A percentile compares a stretch with the other conserved stretches of the same genome.
Conservation (phyloP, 139 green algal genomes). For the Desmodesmus armatus region DNA sequence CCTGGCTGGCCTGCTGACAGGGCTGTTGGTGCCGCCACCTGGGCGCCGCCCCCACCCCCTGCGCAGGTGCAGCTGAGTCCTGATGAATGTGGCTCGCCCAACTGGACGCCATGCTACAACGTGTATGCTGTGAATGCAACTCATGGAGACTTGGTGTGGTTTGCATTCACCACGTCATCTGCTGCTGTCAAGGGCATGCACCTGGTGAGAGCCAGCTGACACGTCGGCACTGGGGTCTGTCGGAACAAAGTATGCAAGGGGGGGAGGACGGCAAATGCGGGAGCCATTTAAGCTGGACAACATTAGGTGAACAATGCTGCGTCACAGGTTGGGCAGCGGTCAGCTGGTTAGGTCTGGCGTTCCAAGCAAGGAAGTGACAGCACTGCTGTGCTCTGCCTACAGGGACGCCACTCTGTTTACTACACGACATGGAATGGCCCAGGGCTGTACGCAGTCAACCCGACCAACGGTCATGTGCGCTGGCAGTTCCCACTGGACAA, state of each 20-base stretch:
- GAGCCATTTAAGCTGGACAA: too few species aligned
- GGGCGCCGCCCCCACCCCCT: neutral
- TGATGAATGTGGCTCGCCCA: slow-evolving; percentile 17
- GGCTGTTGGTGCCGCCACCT: neutral
- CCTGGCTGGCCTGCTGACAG: neutral
- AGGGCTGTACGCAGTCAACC: slow-evolving; percentile 36
- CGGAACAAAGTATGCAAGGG: neutral
- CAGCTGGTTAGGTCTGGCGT: too few species aligned
- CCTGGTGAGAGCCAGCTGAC: neutral
- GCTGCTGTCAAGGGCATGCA: slow-evolving; percentile 18
- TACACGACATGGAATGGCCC: slow-evolving; percentile 45
- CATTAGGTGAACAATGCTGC: too few species aligned
- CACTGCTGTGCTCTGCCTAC: neutral
- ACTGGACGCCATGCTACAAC: slow-evolving; percentile 29
- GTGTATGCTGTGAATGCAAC: slow-evolving; percentile 33
- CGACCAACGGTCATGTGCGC: slow-evolving; percentile 31
- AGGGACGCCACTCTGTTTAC: slow-evolving; percentile 23
- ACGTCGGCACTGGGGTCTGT: too few species aligned
- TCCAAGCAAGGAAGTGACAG: too few species aligned
- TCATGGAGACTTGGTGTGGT: slow-evolving; percentile 35
- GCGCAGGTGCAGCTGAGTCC: slow-evolving; percentile 10
- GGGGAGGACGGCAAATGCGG: too few species aligned
- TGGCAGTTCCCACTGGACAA: slow-evolving; percentile 47
- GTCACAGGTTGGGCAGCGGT: too few species aligned
- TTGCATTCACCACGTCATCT: slow-evolving; percentile 19